Conservation (phyloP, 208 protist species). For the Trypanosoma avium region DNA sequence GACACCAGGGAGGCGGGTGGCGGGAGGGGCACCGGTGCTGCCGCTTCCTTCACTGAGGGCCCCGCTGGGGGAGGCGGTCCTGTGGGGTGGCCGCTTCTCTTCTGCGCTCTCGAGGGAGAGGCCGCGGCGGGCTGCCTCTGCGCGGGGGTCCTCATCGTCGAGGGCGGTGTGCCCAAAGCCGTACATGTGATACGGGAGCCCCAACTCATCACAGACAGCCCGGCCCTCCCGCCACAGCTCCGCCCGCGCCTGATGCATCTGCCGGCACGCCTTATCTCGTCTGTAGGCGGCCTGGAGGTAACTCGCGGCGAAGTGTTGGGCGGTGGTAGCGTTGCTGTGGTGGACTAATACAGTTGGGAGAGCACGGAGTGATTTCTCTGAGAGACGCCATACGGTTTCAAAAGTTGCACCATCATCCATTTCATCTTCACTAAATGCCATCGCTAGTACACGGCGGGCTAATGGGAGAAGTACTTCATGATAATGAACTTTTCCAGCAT, state of each 20-base stretch:
- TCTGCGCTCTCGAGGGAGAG: slow-evolving; percentile 37
- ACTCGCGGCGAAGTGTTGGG: slow-evolving; percentile 78
- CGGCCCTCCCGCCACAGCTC: slow-evolving; percentile 64
- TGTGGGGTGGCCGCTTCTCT: not conserved
- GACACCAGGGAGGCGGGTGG: slow-evolving; percentile 50
- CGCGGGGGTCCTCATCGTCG: slow-evolving; percentile 48
- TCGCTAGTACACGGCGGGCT: slow-evolving; percentile 79
- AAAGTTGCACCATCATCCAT: slow-evolving; percentile 41
- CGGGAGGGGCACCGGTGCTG: not conserved
- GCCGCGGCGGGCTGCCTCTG: slow-evolving; percentile 52
- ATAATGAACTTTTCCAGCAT: slow-evolving; percentile 82
- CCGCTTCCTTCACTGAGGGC: not conserved
- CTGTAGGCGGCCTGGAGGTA: slow-evolving; percentile 87
- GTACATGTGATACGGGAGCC: slow-evolving; percentile 57
- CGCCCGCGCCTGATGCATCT: slow-evolving; percentile 44
- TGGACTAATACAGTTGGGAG: slow-evolving; percentile 29
- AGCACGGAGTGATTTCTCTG: slow-evolving; percentile 55
- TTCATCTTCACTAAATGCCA: slow-evolving; percentile 65
- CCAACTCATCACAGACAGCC: slow-evolving; percentile 50
- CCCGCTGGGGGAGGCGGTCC: not conserved
- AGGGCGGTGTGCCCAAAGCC: slow-evolving; percentile 64
- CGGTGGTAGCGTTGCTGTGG: slow-evolving; percentile 43
- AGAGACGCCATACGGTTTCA: slow-evolving; percentile 72
- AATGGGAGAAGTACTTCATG: slow-evolving; percentile 85
- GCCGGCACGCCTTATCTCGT: slow-evolving; percentile 62